Evolutionary conservation across 306 rosid genomes (phyloP).

Genomic region (Gleditsia sinensis): DNA sequence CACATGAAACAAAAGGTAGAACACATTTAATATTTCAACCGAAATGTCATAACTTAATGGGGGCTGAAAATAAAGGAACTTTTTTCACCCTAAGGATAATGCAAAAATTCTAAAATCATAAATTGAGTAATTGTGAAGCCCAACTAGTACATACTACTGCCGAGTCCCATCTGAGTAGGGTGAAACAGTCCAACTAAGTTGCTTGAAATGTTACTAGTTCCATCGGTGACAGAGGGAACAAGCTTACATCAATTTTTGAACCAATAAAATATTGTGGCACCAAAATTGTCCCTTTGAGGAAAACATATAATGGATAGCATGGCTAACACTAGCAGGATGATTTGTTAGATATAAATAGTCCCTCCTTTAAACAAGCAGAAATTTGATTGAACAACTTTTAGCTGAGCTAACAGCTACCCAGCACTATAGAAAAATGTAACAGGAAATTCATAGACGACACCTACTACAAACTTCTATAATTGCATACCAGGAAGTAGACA

Average conservation of each 20-base stretch:
- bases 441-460: slow-evolving; percentile 1
- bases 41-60: neutral
- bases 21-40: neutral
- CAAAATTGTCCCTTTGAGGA: neutral
- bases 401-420: neutral
- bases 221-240: neutral
- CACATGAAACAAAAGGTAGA: neutral
- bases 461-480: neutral
- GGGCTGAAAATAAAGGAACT: neutral
- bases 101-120: neutral
- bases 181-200: neutral
- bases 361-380: neutral
- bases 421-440: neutral
- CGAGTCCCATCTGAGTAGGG: neutral
- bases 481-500: neutral
- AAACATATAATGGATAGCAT: neutral
- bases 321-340: neutral
- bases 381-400: neutral
- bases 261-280: neutral
- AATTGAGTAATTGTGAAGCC: neutral
- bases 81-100: neutral
- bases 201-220: neutral
- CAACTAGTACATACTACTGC: neutral
- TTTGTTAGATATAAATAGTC: neutral
- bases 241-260: neutral